Percentiles rank a stretch among this genome's conserved stretches.
Conservation (phyloP, 305 asterid species). For the Rubia balearica region DNA sequence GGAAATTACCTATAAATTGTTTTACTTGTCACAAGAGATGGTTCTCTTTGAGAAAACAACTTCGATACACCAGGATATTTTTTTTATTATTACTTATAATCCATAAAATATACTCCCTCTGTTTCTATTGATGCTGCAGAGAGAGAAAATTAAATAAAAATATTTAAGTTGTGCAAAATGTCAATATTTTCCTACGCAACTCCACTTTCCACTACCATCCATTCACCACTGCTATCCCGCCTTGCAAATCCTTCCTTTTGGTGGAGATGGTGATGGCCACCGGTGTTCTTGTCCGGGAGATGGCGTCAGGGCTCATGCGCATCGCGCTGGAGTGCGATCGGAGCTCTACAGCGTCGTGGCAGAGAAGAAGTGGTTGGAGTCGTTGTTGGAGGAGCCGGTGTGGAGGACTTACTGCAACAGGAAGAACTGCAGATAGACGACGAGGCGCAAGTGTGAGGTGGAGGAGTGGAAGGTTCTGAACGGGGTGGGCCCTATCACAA, state of each 20-base stretch:
- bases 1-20: too few relatives aligned
- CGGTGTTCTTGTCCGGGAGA: slow-evolving; percentile 60
- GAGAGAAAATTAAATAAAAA: too few relatives aligned
- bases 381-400: slow-evolving; percentile 53
- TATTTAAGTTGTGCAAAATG: too few relatives aligned
- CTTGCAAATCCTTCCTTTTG: slow-evolving; percentile 15
- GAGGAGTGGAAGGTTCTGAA: slow-evolving; percentile 75
- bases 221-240: too few relatives aligned
- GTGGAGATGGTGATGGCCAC: slow-evolving; percentile 78
- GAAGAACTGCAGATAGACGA: slow-evolving; percentile 69
- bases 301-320: slow-evolving; percentile 89
- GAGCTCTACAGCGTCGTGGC: slow-evolving; percentile 14
- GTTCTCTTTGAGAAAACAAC: too few relatives aligned
- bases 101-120: too few relatives aligned
- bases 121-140: too few relatives aligned
- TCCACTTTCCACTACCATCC: too few relatives aligned
- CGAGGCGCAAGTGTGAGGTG: slow-evolving; percentile 61
- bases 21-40: too few relatives aligned
- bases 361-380: slow-evolving; percentile 38
- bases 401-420: slow-evolving; percentile 91
- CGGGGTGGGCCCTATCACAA: slow-evolving; percentile 63
- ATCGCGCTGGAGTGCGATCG: slow-evolving; percentile 71
- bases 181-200: too few relatives aligned
- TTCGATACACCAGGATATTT: too few relatives aligned
- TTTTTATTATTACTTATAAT: too few relatives aligned